Percentiles rank a stretch among this genome's conserved stretches.
Evolutionary conservation across 441 rosid genomes (phyloP).

Genomic region (Bocquillonia castaneifolia): DNA sequence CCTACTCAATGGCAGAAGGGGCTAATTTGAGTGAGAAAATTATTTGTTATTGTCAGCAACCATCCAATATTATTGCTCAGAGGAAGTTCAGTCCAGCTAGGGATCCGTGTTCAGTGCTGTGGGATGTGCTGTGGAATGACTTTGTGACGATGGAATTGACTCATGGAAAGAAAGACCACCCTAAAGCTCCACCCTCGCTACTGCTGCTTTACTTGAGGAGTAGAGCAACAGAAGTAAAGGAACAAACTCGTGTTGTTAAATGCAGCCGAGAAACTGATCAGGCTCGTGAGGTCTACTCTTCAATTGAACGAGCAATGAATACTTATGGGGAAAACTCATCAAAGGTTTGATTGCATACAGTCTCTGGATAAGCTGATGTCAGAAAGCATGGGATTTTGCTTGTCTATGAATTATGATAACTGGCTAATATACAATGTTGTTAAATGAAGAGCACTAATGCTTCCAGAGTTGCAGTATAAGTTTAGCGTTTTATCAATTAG

Average conservation of each 20-base stretch:
- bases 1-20: neutral
- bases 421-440: neutral
- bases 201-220: conserved; percentile 54
- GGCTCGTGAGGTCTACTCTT: conserved; percentile 65
- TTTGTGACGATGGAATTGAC: conserved; percentile 80
- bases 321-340: conserved; percentile 53
- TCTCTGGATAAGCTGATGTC: neutral
- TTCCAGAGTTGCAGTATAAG: neutral
- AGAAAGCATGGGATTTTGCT: neutral
- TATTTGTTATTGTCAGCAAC: conserved; percentile 55
- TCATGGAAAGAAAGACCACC: conserved; percentile 77
- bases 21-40: conserved; percentile 34
- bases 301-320: conserved; percentile 66
- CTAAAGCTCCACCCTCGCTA: conserved; percentile 64
- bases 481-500: neutral
- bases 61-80: conserved; percentile 76
- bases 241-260: conserved; percentile 67
- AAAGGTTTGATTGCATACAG: conserved; percentile 41
- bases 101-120: conserved; percentile 88
- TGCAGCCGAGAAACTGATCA: conserved; percentile 68
- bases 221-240: conserved; percentile 58
- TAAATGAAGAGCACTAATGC: neutral
- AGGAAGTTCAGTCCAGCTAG: conserved; percentile 85
- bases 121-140: conserved; percentile 59
- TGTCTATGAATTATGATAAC: conserved; percentile 3